Evolutionary conservation across 306 rosid species (phyloP).

Genomic region (Mimosa bimucronata): DNA sequence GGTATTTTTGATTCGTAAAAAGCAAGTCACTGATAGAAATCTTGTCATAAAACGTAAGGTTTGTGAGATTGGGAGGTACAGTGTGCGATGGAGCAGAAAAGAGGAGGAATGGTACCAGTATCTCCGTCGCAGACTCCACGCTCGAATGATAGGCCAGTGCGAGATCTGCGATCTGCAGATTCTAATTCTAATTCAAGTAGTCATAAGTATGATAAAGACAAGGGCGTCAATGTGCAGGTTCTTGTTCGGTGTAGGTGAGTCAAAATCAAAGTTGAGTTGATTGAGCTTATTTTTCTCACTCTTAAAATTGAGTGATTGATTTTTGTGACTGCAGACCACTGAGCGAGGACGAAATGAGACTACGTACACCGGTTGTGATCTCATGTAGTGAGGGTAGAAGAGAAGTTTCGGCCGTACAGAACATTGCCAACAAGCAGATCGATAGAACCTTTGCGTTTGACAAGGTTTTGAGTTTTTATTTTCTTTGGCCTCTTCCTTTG

Average conservation of each 20-base stretch:
- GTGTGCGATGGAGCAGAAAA: constrained; percentile 74
- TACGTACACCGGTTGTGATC: constrained; percentile 93
- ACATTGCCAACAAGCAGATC: constrained; percentile 97
- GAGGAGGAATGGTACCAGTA: constrained; percentile 79
- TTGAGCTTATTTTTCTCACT: constrained; percentile 32
- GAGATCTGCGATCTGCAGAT: constrained; percentile 99
- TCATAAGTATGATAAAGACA: constrained; percentile 78
- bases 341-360: constrained; percentile 84
- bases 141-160: constrained; percentile 72
- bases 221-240: constrained; percentile 99
- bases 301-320: constrained; percentile 24
- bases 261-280: constrained; percentile 36
- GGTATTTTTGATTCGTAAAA: neutral
- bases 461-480: constrained; percentile 57
- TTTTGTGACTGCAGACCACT: constrained; percentile 70
- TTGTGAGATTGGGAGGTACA: constrained; percentile 6
- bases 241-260: constrained; percentile 95
- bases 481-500: neutral
- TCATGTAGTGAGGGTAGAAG: constrained; percentile 80
- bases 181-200: constrained; percentile 79
- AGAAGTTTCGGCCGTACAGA: constrained; percentile 90
- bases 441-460: constrained; percentile 93
- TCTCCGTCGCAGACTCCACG: constrained; percentile 97
- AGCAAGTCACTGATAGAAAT: neutral
- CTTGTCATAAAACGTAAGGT: constrained; percentile 33